These are phyloP conservation scores for Cymodocea nodosa DNA, from an alignment of 116 monocot species.

Conservation along the genomic window DNA sequence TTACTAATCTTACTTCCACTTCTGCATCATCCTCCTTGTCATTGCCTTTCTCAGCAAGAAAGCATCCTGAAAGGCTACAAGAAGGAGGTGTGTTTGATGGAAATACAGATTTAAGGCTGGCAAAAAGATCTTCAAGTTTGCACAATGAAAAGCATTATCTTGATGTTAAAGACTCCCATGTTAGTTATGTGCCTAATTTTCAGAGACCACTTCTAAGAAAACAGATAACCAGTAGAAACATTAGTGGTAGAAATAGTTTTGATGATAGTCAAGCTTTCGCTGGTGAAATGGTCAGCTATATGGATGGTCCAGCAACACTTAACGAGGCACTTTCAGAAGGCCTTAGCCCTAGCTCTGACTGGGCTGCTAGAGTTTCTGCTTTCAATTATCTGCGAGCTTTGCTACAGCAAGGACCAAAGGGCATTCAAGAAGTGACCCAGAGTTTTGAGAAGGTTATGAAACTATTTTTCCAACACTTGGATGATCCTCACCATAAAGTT, in stretches of 20 bases:
- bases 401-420: conserved; percentile 71
- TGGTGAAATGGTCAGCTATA: conserved; percentile 52
- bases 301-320: conserved; percentile 69
- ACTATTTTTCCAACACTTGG: conserved; percentile 85
- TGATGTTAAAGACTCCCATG: conserved; percentile 54
- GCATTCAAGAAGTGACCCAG: conserved; percentile 79
- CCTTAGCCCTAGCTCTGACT: conserved; percentile 81
- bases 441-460: conserved; percentile 99
- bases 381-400: conserved; percentile 76
- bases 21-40: conserved; percentile 35
- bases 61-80: conserved; percentile 46
- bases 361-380: conserved; percentile 87
- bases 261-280: conserved; percentile 57
- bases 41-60: conserved; percentile 30
- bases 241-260: conserved; percentile 62
- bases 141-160: conserved; percentile 43
- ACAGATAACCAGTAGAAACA: conserved; percentile 57
- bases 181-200: conserved; percentile 84
- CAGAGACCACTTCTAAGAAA: conserved; percentile 91
- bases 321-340: conserved; percentile 84
- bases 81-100: conserved; percentile 37
- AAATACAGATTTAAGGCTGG: conserved; percentile 27
- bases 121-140: conserved; percentile 27
- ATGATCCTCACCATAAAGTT: conserved; percentile 99
- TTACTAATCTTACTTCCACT: conserved; percentile 45